Percentiles rank a stretch among this genome's conserved stretches.
Conservation (phyloP, 2,329 filamentous ascomycete genomes). For the Aspergillus fumigatus region DNA sequence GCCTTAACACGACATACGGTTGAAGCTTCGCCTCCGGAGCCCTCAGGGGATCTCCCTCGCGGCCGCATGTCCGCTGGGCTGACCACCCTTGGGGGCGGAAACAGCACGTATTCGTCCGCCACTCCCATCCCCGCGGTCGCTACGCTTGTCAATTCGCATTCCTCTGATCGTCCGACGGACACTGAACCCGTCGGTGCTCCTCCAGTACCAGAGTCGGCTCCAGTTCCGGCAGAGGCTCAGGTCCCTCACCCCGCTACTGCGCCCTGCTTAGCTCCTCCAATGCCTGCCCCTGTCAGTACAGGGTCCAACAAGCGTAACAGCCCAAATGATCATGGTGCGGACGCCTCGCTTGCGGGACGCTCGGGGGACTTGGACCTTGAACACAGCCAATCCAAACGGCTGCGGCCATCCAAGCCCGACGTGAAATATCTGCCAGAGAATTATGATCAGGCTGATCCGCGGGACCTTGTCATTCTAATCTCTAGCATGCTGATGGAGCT, state of each 20-base stretch:
- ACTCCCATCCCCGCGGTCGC: conserved; percentile 14
- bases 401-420: conserved; percentile 41
- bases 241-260: conserved; percentile 14
- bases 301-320: conserved; percentile 35
- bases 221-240: conserved; percentile 5
- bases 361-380: conserved; percentile 21
- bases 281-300: conserved; percentile 25
- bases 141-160: conserved; percentile 6
- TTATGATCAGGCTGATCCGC: conserved; percentile 77
- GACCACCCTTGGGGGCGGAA: conserved; percentile 30
- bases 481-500: conserved; percentile 94
- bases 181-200: conserved; percentile 12
- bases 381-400: conserved; percentile 42
- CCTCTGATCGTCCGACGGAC: conserved; percentile 6
- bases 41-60: conserved; percentile 31
- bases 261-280: conserved; percentile 19
- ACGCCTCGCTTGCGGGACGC: conserved; percentile 18
- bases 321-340: conserved; percentile 21
- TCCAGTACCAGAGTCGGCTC: conserved; percentile 13
- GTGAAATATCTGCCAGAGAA: conserved; percentile 56
- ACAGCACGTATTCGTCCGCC: conserved; percentile 17
- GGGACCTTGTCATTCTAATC: conserved; percentile 86
- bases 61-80: conserved; percentile 33
- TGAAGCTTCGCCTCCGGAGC: conserved; percentile 28
- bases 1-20: conserved; percentile 37